phyloP scores from a whole-genome alignment of 2,329 filamentous ascomycete genomes.

The Leptographium procerum region DNA sequence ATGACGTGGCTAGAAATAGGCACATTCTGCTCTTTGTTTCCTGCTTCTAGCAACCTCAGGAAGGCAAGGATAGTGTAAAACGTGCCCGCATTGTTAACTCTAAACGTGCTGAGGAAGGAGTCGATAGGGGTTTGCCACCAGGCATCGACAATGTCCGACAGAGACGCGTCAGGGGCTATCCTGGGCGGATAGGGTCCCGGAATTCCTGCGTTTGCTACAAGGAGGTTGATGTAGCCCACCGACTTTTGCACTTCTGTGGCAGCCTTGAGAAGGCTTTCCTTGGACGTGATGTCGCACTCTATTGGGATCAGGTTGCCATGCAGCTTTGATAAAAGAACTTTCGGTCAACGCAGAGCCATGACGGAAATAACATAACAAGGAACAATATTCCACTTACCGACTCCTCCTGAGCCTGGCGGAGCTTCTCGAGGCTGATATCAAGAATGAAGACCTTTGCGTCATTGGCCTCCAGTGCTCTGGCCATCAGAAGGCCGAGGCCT shows the following conservation, averaged over 20 bases:
- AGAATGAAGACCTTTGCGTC: not conserved
- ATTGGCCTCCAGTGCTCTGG: not conserved
- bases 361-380: not conserved
- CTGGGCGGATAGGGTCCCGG: not conserved
- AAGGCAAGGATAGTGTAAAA: not conserved
- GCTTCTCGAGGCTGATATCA: not conserved
- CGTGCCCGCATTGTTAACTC: not conserved
- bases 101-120: not conserved
- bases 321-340: too few species aligned
- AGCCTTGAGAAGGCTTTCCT: not conserved
- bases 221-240: not conserved
- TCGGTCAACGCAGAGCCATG: too few species aligned
- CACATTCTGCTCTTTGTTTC: not conserved
- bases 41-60: not conserved
- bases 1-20: not conserved
- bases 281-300: not conserved
- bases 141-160: not conserved
- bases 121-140: not conserved
- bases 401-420: not conserved
- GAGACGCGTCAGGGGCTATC: not conserved
- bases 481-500: not conserved
- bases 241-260: not conserved
- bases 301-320: not conserved
- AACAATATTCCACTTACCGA: not conserved
- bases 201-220: not conserved